Conservation (phyloP, 192 early-diverging fungal genomes). For the Irineochytrium annulatum region DNA sequence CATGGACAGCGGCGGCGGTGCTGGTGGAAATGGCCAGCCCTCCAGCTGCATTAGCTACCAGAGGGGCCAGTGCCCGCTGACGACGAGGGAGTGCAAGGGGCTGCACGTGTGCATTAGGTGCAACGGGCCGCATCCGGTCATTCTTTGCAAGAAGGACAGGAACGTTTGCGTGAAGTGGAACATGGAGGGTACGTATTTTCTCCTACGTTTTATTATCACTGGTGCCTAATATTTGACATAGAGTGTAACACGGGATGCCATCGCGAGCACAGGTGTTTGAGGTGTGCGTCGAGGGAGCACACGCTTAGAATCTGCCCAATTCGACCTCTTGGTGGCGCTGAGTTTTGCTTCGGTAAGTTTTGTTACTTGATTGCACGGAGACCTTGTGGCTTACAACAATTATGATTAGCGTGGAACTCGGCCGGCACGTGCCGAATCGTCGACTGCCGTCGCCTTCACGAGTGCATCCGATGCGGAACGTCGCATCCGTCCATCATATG, state of each 20-base stretch:
- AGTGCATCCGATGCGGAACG: constrained; percentile 29
- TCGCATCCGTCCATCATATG: constrained; percentile 28
- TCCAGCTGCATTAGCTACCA: constrained; percentile 20
- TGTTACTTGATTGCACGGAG: background rate
- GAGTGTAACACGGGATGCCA: constrained; percentile 26
- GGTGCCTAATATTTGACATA: background rate
- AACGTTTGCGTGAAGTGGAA: constrained; percentile 37
- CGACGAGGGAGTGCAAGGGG: constrained; percentile 7
- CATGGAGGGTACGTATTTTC: constrained; percentile 19
- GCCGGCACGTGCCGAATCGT: constrained; percentile 26
- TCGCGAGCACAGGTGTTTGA: constrained; percentile 27
- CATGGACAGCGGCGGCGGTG: background rate
- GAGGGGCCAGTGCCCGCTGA: constrained; percentile 16
- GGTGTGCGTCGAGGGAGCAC: constrained; percentile 29
- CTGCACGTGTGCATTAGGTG: constrained; percentile 26
- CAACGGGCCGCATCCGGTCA: constrained; percentile 21
- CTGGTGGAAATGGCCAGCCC: background rate
- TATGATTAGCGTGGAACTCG: constrained; percentile 30
- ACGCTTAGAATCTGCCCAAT: constrained; percentile 30
- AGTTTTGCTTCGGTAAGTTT: constrained; percentile 28
- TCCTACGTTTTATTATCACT: background rate
- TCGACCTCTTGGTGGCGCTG: constrained; percentile 20
- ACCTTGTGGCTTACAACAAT: background rate
- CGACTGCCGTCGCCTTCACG: constrained; percentile 28
- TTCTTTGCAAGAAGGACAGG: constrained; percentile 32